Evolutionary conservation across 345 rosid genomes (phyloP), one percentile per base, ranked within the genome.

Genomic region (Sonneratia caseolaris): DNA sequence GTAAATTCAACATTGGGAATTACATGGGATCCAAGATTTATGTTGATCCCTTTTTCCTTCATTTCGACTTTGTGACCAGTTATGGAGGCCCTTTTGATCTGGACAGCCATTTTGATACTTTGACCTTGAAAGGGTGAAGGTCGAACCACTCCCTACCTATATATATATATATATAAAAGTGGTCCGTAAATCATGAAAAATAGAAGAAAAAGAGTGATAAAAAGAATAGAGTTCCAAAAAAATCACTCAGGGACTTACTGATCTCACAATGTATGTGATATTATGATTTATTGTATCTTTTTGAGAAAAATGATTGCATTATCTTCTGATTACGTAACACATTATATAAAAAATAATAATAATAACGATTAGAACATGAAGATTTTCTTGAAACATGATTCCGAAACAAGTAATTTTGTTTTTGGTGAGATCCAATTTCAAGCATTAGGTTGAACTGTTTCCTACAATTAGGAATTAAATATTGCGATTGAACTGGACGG

Each of bases 381-480:
- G n/a, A n/a, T n/a, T n/a, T n/a, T n/a, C n/a, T n/a, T 70, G 66
- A 75, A 73, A 75, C 77, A 37, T 19, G 73, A 75, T 48, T 48
- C 49, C 55, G 16, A 48, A 64, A 14, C 62, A 38, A 37, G 3
- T 48, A 48, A 48, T 48, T 48, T 48, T 48, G 53, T 48, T 14
- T 59, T 59, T 24, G 64, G n/a, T 7, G 24, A 11, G 64, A 59
- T 24, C 64, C 36, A 59, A 3, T 27, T 27, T 27, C 32, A 27
- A 27, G 36, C 13, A 59, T 24, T 19, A 59, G 8, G 2, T 59
- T 2, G 14, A 59, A 24, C 36, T 22, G 64, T 59, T 24, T 22
- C 64, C 64, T 7, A 59, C 9, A 59, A 59, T n/a, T 59, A 59
- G 12, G 32, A 59, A 7, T 24, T 59, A 7, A 59, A 59, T 22